Evolutionary conservation across 2,329 filamentous ascomycete genomes (phyloP).

Genomic region (Penicillium sp.): DNA sequence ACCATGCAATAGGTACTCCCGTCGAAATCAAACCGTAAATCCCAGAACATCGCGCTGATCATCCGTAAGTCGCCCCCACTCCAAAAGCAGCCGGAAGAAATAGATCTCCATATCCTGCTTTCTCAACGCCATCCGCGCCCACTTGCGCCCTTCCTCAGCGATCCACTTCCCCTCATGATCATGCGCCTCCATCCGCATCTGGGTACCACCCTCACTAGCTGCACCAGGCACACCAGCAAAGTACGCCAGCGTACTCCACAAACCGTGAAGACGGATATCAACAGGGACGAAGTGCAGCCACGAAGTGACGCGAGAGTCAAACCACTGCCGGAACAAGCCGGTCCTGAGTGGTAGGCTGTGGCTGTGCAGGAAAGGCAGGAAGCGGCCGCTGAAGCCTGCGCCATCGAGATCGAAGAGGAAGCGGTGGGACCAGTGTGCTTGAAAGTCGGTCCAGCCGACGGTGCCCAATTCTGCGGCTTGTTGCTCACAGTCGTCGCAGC

Average conservation of each 20-base stretch:
- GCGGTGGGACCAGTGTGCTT: slow-evolving; percentile 60
- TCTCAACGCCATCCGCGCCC: slow-evolving; percentile 61
- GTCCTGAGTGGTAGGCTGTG: slow-evolving; percentile 65
- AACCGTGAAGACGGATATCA: slow-evolving; percentile 66
- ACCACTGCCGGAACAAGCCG: slow-evolving; percentile 74
- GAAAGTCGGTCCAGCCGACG: slow-evolving; percentile 48
- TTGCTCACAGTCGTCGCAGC: slow-evolving; percentile 54
- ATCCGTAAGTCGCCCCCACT: slow-evolving; percentile 69
- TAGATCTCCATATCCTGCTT: slow-evolving; percentile 78
- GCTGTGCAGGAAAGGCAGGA: slow-evolving; percentile 64
- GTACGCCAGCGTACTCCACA: slow-evolving; percentile 71
- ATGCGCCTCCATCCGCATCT: slow-evolving; percentile 50
- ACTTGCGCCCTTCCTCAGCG: slow-evolving; percentile 60
- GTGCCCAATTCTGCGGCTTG: slow-evolving; percentile 53
- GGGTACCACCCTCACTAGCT: slow-evolving; percentile 31
- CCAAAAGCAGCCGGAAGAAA: slow-evolving; percentile 70
- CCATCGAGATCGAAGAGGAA: slow-evolving; percentile 72
- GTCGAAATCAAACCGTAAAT: slow-evolving; percentile 28
- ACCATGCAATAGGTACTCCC: not conserved
- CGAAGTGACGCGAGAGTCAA: slow-evolving; percentile 66
- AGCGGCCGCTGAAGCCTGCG: slow-evolving; percentile 61
- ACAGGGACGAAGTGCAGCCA: slow-evolving; percentile 81
- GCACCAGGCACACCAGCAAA: slow-evolving; percentile 56
- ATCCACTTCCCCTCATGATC: slow-evolving; percentile 60
- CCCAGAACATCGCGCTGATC: slow-evolving; percentile 53